A percentile compares a stretch with the other conserved stretches of the same genome.
Evolutionary conservation across 805 yeast genomes (phyloP).

Genomic region (Myxozyma geophila): DNA sequence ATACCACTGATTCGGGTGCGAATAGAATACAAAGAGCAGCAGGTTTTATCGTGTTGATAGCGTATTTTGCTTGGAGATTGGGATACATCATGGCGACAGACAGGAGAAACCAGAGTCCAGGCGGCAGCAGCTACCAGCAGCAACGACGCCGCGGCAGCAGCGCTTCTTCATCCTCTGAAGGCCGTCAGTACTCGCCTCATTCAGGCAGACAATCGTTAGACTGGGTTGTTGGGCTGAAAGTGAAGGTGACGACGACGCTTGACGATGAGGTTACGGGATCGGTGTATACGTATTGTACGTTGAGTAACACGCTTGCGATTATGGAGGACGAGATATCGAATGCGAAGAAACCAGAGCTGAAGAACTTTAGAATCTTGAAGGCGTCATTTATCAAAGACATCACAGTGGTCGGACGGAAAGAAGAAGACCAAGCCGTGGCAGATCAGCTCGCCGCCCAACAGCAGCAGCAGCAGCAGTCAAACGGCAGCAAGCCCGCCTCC

Average conservation of each 20-base stretch:
- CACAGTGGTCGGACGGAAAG: slow-evolving; percentile 49
- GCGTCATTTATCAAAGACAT: slow-evolving; percentile 61
- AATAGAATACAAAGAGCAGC: too few relatives aligned
- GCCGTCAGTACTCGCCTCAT: slow-evolving; percentile 9
- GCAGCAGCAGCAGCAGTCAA: slow-evolving; percentile 34
- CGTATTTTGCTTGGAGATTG: neutral
- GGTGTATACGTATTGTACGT: slow-evolving; percentile 63
- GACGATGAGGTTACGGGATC: slow-evolving; percentile 65
- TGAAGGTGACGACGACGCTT: slow-evolving; percentile 62
- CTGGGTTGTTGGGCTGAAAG: slow-evolving; percentile 47
- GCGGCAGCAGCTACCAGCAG: neutral
- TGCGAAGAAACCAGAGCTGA: slow-evolving; percentile 33
- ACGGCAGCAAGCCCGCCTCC: neutral
- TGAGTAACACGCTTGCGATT: slow-evolving; percentile 50
- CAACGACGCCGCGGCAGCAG: neutral
- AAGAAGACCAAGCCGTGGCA: slow-evolving; percentile 1
- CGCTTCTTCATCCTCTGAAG: neutral
- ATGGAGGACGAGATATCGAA: slow-evolving; percentile 3
- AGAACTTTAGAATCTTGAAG: slow-evolving; percentile 57
- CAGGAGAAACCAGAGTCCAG: slow-evolving; percentile 10
- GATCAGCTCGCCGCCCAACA: neutral
- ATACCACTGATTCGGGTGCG: too few relatives aligned
- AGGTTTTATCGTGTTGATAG: too few relatives aligned
- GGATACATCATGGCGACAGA: neutral
- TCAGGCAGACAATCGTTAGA: slow-evolving; percentile 9